phyloP scores from a whole-genome alignment of 306 rosid genomes.

The Cotoneaster glaucophyllus region DNA sequence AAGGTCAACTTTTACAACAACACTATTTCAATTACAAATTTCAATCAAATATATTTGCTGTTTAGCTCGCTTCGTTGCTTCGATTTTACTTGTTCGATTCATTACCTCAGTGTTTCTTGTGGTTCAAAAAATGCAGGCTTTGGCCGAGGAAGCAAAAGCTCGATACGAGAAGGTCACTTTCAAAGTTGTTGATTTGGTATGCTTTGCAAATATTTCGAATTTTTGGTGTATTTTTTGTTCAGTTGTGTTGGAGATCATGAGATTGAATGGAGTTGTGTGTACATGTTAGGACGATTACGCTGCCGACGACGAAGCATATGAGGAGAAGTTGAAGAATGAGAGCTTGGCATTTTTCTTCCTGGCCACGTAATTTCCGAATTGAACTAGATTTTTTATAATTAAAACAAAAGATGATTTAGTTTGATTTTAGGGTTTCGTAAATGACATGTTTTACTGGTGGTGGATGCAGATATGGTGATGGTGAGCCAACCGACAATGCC shows the following conservation, averaged over 20 bases:
- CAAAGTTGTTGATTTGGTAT: conserved; percentile 84
- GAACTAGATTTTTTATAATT: background rate
- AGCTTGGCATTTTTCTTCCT: conserved; percentile 58
- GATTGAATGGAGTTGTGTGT: conserved; percentile 10
- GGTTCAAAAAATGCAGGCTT: conserved; percentile 41
- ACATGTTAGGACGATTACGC: conserved; percentile 76
- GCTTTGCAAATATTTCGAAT: background rate
- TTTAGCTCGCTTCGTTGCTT: background rate
- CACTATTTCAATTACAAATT: background rate
- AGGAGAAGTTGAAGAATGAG: conserved; percentile 72
- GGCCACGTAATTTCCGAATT: conserved; percentile 73
- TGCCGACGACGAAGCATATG: conserved; percentile 68
- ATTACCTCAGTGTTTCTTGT: background rate
- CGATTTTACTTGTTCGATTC: background rate
- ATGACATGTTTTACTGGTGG: conserved; percentile 9
- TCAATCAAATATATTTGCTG: background rate
- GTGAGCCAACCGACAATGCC: conserved; percentile 98
- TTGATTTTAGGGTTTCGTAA: background rate
- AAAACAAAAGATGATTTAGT: background rate
- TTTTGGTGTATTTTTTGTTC: background rate
- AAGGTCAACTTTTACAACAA: conserved; percentile 37
- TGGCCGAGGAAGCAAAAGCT: conserved; percentile 82
- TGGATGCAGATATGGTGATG: conserved; percentile 89
- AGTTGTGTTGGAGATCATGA: background rate
- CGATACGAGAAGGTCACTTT: conserved; percentile 77